Conservation (phyloP, 768 basidiomycete genomes). For the Rossbeevera mucosa region DNA sequence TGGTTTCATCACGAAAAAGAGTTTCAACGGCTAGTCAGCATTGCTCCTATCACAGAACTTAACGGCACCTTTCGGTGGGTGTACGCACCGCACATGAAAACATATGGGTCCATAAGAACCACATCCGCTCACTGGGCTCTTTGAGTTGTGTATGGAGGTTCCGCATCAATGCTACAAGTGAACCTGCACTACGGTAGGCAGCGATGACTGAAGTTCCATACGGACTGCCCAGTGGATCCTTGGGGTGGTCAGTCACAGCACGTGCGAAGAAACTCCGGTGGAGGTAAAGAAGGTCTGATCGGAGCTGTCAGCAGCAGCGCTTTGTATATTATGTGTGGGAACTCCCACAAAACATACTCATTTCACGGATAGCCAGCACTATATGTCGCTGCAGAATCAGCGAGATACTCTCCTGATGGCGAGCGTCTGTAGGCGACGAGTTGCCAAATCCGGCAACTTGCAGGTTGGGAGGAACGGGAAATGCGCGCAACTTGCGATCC, state of each 20-base stretch:
- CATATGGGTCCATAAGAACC: conserved; percentile 47
- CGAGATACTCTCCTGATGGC: conserved; percentile 29
- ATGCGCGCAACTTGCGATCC: conserved; percentile 62
- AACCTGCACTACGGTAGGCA: conserved; percentile 69
- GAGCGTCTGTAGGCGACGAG: conserved; percentile 42
- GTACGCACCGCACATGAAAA: conserved; percentile 60
- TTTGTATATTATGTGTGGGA: conserved; percentile 2
- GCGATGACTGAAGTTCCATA: conserved; percentile 72
- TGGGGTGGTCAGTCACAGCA: conserved; percentile 68
- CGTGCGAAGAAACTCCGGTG: conserved; percentile 73
- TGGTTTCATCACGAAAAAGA: conserved; percentile 2
- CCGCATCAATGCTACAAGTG: conserved; percentile 64
- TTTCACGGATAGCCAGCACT: conserved; percentile 63
- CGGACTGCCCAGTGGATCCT: conserved; percentile 67
- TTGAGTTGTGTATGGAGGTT: conserved; percentile 62
- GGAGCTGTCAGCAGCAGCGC: conserved; percentile 14
- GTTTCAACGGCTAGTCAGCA: conserved; percentile 14
- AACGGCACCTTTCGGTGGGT: neutral
- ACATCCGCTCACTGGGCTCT: conserved; percentile 59
- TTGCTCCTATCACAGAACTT: conserved; percentile 9
- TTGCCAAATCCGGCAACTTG: conserved; percentile 65
- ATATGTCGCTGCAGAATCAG: conserved; percentile 63
- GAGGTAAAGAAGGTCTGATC: conserved; percentile 59
- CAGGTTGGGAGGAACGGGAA: conserved; percentile 61
- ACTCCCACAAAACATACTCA: conserved; percentile 44